phyloP scores from a whole-genome alignment of 1,139 yeast species.

The Debaryomyces robertsiae region DNA sequence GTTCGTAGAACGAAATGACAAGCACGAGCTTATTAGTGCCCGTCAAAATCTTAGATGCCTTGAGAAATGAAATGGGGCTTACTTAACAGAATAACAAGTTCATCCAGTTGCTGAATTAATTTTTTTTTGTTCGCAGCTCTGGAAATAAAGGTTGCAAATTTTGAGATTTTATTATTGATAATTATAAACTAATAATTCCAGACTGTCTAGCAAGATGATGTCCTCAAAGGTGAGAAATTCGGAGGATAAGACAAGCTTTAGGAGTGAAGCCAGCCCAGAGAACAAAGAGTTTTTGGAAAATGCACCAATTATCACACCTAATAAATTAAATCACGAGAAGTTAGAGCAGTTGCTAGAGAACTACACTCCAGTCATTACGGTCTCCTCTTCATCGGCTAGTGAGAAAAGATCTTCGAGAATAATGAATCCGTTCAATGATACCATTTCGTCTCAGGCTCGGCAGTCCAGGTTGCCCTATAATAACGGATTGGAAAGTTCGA shows the following conservation, averaged over 20 bases:
- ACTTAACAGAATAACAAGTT: too few species aligned
- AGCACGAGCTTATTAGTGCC: too few species aligned
- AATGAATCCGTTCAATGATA: slow-evolving; percentile 12
- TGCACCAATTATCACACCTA: slow-evolving; percentile 4
- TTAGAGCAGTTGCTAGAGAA: slow-evolving; percentile 5
- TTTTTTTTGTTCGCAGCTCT: background rate
- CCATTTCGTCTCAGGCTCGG: slow-evolving; percentile 12
- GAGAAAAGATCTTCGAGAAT: slow-evolving; percentile 9
- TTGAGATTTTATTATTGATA: background rate
- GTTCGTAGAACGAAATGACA: too few species aligned
- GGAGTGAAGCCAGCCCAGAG: slow-evolving; percentile 5
- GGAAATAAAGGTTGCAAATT: background rate
- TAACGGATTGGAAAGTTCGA: slow-evolving; percentile 6
- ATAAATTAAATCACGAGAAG: slow-evolving; percentile 5
- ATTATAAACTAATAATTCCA: background rate
- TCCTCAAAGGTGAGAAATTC: slow-evolving; percentile 7
- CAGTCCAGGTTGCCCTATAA: slow-evolving; percentile 2
- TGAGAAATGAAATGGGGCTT: too few species aligned
- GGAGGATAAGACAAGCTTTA: slow-evolving; percentile 6
- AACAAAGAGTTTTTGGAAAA: background rate
- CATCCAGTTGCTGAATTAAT: too few species aligned
- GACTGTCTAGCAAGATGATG: background rate
- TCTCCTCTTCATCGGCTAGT: slow-evolving; percentile 8
- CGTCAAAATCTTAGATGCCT: too few species aligned
- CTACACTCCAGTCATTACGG: slow-evolving; percentile 10